A percentile compares a stretch with the other conserved stretches of the same genome.
These are phyloP conservation scores for Vitis amurensis DNA, from an alignment of 164 flowering plant genomes.

Conservation along the genomic window DNA sequence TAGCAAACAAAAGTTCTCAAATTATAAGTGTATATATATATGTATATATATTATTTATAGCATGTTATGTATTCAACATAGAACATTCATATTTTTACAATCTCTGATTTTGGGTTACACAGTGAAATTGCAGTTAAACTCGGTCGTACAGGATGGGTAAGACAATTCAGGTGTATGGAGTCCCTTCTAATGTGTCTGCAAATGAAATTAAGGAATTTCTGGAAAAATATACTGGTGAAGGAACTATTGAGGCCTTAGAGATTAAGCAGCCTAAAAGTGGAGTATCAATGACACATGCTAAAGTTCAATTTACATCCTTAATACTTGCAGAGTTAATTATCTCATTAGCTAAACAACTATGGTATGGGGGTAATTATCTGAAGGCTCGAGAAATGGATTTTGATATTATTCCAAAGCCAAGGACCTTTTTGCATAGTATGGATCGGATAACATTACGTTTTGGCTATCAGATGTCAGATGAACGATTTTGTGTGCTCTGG, in stretches of 20 bases:
- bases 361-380: conserved; percentile 40
- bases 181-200: conserved; percentile 40
- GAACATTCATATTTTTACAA: no score
- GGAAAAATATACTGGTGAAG: conserved; percentile 53
- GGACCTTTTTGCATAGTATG: conserved; percentile 31
- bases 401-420: conserved; percentile 60
- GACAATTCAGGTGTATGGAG: conserved; percentile 61
- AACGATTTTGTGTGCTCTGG: conserved; percentile 48
- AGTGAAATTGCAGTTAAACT: no score
- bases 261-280: conserved; percentile 29
- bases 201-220: conserved; percentile 45
- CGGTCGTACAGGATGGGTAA: conserved; percentile 34
- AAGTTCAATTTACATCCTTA: conserved; percentile 52
- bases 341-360: conserved; percentile 26
- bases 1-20: no score
- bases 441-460: conserved; percentile 37
- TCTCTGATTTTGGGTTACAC: no score
- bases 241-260: conserved; percentile 54
- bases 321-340: conserved; percentile 39
- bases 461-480: conserved; percentile 65
- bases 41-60: no score
- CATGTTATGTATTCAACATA: no score
- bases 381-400: conserved; percentile 37
- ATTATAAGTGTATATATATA: no score
- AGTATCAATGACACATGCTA: conserved; percentile 43